Base-by-base conservation (phyloP, 2,329 filamentous ascomycete genomes). In the Apiospora marii region DNA sequence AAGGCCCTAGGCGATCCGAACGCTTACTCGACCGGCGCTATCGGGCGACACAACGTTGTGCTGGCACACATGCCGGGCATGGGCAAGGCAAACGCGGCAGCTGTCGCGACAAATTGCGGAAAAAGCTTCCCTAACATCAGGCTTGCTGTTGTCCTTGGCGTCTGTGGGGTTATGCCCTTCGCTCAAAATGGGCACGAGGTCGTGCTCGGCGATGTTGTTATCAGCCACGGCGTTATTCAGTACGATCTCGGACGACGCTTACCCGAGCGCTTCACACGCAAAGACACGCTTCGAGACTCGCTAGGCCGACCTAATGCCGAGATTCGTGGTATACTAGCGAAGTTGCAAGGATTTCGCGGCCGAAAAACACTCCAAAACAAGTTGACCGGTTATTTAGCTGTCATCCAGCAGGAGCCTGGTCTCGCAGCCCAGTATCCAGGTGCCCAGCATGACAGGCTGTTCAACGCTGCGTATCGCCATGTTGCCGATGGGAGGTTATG, bases 181-280 rank as follows among this genome's bases (percentile, higher is more conserved):
- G 43, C 49, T 14, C 67, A 48, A 7, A 67, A 69, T 24, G 51
- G 34, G 3, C 30, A 74, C 30, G 78, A 78, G 30, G 73, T 77
- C 4, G 24, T 78, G 0, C 74, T 80, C 1, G 79, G 79, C 2
- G 79, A 80, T 48, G 76, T 79, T 4, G 64, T 81, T 37, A 77
- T 82, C 43, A 78, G 79, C 46, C 73, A 74, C 4, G 75, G 74
- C 0, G 51, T 82, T 1, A 44, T 80, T n/a, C 78, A 82, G 46
- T 80, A 77, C 53, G 80, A 82, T 67, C 74, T 79, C 71, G 81
- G 80, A 1, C 74, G 78, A 27, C 78, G 72, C 68, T 72, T 74
- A 1, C 72, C 76, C 0, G 71, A 74, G 13, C 37, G 71, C 1
- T 78, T 79, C 44, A 48, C 77, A 41, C 73, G 70, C 4, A 79